Percentiles rank a stretch among this genome's conserved stretches.
phyloP scores from a whole-genome alignment of 2,329 filamentous ascomycete genomes.

The Tympanopsis confertula region DNA sequence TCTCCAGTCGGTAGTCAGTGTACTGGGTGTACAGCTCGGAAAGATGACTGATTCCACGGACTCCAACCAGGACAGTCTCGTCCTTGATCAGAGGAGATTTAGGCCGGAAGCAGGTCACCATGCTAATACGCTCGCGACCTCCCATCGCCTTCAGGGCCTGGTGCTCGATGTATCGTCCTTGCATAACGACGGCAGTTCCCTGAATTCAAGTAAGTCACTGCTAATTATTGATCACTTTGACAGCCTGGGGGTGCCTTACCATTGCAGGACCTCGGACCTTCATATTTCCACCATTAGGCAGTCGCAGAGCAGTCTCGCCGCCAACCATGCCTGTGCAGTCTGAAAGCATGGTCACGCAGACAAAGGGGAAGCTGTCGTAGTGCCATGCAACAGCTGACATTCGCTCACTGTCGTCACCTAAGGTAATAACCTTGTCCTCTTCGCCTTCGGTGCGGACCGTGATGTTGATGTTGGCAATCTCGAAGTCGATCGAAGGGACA shows the following conservation, averaged over 20 bases:
- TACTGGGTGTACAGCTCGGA: constrained; percentile 23
- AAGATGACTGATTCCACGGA: constrained; percentile 21
- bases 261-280: constrained; percentile 49
- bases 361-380: constrained; percentile 54
- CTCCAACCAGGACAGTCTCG: constrained; percentile 27
- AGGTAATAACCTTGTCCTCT: constrained; percentile 26
- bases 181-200: constrained; percentile 53
- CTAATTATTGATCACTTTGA: constrained; percentile 4
- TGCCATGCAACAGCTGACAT: constrained; percentile 50
- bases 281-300: constrained; percentile 35
- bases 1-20: constrained; percentile 23
- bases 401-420: constrained; percentile 25
- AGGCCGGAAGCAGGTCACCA: constrained; percentile 56
- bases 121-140: constrained; percentile 48
- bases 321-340: constrained; percentile 52
- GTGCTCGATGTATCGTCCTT: constrained; percentile 57
- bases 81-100: constrained; percentile 39
- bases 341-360: constrained; percentile 59
- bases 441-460: constrained; percentile 24
- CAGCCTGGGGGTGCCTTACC: constrained; percentile 24
- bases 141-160: constrained; percentile 47
- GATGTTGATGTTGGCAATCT: constrained; percentile 41
- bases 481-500: constrained; percentile 37
- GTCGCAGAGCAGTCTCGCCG: constrained; percentile 51
- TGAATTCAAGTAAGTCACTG: constrained; percentile 15